Evolutionary conservation across 306 rosid genomes (phyloP).

Genomic region (Crotalaria pallida): DNA sequence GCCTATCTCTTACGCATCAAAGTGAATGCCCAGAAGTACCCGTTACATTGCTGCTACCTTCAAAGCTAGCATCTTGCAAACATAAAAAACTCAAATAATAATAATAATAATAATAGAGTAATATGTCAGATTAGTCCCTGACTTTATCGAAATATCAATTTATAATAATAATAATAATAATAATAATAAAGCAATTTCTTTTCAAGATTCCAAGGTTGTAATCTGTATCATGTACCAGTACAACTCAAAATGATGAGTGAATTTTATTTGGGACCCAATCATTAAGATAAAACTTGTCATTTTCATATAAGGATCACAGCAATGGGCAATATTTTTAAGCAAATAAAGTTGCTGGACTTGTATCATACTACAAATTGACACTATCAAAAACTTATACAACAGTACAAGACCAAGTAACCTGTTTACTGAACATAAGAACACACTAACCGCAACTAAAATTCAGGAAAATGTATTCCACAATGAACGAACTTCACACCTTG

Average conservation of each 20-base stretch:
- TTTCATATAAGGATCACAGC: not conserved
- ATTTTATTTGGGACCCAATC: not conserved
- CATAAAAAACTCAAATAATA: not conserved
- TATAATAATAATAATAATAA: no score
- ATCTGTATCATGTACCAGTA: not conserved
- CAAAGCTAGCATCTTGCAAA: not conserved
- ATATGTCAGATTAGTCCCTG: no score
- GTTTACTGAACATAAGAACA: constrained; percentile 2
- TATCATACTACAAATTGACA: not conserved
- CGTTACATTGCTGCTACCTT: not conserved
- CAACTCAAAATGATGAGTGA: not conserved
- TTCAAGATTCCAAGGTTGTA: not conserved
- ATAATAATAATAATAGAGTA: no score
- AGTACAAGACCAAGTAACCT: not conserved
- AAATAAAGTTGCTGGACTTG: not conserved
- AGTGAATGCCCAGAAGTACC: not conserved
- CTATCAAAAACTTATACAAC: not conserved
- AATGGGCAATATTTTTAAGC: not conserved
- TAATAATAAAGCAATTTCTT: not conserved
- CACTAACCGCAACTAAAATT: constrained; percentile 14
- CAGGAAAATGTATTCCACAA: constrained; percentile 14
- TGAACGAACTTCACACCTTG: constrained; percentile 12
- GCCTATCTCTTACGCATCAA: not conserved
- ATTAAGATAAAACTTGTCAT: not conserved
- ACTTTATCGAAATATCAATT: no score